Evolutionary conservation across 2,329 filamentous ascomycete genomes (phyloP).

Genomic region (Epichloe sibirici): DNA sequence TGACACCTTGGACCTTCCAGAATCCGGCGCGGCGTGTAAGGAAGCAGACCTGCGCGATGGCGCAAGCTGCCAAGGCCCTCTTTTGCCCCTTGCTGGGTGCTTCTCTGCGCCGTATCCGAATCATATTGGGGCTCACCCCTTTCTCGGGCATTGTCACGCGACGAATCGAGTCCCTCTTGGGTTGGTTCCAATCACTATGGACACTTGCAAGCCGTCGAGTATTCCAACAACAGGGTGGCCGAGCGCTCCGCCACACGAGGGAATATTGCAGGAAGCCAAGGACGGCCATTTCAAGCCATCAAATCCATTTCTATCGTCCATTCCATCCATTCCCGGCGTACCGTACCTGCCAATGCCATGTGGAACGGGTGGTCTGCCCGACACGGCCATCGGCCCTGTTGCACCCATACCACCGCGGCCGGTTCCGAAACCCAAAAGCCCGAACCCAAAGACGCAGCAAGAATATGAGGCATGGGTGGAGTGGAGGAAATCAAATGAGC

Average conservation of each 20-base stretch:
- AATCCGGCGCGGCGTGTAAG: not conserved
- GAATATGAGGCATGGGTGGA: constrained; percentile 37
- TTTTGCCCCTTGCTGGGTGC: not conserved
- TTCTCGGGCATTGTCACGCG: not conserved
- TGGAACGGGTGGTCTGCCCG: not conserved
- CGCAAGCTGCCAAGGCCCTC: not conserved
- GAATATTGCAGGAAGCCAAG: not conserved
- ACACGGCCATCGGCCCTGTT: not conserved
- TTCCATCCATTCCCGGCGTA: not conserved
- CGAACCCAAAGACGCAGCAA: constrained; percentile 29
- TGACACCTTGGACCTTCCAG: not conserved
- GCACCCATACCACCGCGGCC: constrained; percentile 8
- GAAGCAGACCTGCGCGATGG: not conserved
- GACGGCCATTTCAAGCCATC: not conserved
- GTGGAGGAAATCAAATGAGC: constrained; percentile 35
- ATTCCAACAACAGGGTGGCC: not conserved
- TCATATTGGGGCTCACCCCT: not conserved
- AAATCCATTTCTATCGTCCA: not conserved
- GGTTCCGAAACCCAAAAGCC: constrained; percentile 28
- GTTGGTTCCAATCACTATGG: not conserved
- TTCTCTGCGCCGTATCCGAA: not conserved
- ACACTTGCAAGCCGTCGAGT: not conserved
- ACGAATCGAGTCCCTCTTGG: not conserved
- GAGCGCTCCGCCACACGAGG: not conserved
- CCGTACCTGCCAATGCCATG: not conserved